These are phyloP conservation scores for Colletotrichum zoysiae DNA, from an alignment of 2,329 filamentous ascomycete genomes.

Conservation along the genomic window DNA sequence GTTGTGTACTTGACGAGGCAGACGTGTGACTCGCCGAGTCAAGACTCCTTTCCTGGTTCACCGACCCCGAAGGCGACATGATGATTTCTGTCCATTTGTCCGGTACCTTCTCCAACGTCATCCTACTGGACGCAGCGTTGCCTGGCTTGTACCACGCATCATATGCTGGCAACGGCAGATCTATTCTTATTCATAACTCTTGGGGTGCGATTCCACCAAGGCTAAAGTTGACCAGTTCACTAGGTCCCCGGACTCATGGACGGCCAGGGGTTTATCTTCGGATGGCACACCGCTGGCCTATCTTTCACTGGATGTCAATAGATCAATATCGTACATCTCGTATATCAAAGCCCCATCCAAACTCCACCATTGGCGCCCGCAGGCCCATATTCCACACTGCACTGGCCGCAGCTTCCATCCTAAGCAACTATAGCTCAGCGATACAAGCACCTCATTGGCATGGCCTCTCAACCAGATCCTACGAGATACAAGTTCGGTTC, in stretches of 20 bases:
- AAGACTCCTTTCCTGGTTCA: neutral
- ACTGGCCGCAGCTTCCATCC: neutral
- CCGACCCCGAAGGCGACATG: neutral
- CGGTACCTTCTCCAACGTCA: neutral
- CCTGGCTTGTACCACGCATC: neutral
- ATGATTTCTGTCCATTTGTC: neutral
- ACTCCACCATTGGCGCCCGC: slow-evolving; percentile 7
- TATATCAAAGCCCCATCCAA: slow-evolving; percentile 8
- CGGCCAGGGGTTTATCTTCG: neutral
- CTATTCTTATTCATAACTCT: neutral
- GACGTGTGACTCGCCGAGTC: neutral
- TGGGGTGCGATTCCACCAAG: neutral
- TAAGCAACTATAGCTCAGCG: slow-evolving; percentile 32
- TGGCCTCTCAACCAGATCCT: slow-evolving; percentile 32
- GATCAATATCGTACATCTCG: neutral
- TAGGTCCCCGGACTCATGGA: neutral
- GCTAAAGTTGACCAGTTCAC: neutral
- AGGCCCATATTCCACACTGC: slow-evolving; percentile 7
- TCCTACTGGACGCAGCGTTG: neutral
- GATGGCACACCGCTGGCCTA: neutral
- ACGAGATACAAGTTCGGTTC: slow-evolving; percentile 38
- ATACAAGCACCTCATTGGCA: slow-evolving; percentile 29
- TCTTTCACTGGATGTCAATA: too few species aligned
- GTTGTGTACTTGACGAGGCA: neutral
- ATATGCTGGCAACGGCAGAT: neutral